Percentiles rank a stretch among this genome's conserved stretches.
Conservation (phyloP, 345 rosid species). For the Gossypioides kirkii region DNA sequence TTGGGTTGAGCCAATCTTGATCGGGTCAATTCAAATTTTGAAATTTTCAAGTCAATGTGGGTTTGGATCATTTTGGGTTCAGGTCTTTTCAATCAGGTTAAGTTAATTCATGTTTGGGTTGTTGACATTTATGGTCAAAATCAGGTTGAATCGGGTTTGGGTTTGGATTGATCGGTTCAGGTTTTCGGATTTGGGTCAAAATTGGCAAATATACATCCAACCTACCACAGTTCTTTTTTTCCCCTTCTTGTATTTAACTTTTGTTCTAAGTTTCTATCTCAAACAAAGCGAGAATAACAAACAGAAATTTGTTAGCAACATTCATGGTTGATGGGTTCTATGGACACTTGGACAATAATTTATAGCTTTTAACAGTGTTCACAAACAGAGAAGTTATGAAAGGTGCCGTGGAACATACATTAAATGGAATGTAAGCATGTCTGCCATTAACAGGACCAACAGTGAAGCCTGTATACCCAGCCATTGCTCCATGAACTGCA, state of each 20-base stretch:
- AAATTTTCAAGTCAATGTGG: too few species aligned
- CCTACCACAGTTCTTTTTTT: too few species aligned
- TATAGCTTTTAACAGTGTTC: background rate
- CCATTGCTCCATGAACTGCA: conserved; percentile 92
- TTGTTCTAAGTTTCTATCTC: too few species aligned
- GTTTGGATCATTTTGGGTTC: too few species aligned
- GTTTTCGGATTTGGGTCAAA: background rate
- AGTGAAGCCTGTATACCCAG: conserved; percentile 82
- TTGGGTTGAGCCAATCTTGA: background rate
- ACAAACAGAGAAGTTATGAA: background rate
- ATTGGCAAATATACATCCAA: background rate
- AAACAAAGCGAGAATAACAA: too few species aligned
- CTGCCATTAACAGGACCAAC: conserved; percentile 76
- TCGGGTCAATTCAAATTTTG: background rate
- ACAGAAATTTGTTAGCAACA: background rate
- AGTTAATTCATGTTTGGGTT: too few species aligned
- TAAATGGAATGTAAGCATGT: conserved; percentile 73
- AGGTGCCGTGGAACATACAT: conserved; percentile 34
- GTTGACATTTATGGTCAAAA: background rate
- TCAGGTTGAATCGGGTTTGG: too few species aligned
- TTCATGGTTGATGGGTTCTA: background rate
- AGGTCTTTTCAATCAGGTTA: too few species aligned
- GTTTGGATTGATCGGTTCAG: too few species aligned
- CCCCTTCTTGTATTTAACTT: too few species aligned
- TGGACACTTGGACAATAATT: background rate